These are phyloP conservation scores for Serendipita sp. DNA, from an alignment of 1,284 basidiomycete species.

Conservation along the genomic window DNA sequence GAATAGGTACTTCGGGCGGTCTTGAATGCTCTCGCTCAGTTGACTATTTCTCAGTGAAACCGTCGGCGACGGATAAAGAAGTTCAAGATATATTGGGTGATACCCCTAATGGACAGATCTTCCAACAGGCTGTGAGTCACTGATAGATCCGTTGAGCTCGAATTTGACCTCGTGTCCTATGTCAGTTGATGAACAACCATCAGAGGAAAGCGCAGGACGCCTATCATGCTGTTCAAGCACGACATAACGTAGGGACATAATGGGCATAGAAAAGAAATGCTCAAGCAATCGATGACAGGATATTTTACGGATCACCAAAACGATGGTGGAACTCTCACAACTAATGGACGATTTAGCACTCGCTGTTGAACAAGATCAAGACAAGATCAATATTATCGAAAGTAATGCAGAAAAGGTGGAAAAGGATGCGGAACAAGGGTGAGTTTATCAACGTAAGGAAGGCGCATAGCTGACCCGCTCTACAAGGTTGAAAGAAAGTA, in stretches of 20 bases:
- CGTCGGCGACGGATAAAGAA: conserved; percentile 76
- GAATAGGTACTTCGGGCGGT: conserved; percentile 11
- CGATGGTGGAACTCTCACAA: conserved; percentile 76
- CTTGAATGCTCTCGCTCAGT: neutral
- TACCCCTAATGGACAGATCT: conserved; percentile 61
- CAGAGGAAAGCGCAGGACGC: conserved; percentile 71
- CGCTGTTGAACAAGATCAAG: conserved; percentile 68
- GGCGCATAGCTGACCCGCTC: conserved; percentile 7
- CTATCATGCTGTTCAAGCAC: conserved; percentile 79
- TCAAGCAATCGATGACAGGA: conserved; percentile 28
- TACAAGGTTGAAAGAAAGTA: conserved; percentile 46
- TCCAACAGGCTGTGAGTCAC: conserved; percentile 65
- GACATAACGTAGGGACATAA: conserved; percentile 39
- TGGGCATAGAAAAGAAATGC: too few relatives aligned
- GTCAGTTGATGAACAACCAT: conserved; percentile 65
- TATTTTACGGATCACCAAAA: conserved; percentile 74
- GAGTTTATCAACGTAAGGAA: conserved; percentile 18
- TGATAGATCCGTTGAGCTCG: neutral
- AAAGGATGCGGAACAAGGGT: conserved; percentile 58
- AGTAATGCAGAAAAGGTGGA: conserved; percentile 46
- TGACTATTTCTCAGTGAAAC: conserved; percentile 50
- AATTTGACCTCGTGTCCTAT: neutral
- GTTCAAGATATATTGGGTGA: conserved; percentile 64
- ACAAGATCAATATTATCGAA: conserved; percentile 53
- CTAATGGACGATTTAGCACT: conserved; percentile 75